phyloP scores from a whole-genome alignment of 2,329 filamentous ascomycete genomes.

The Fusarium torreyae region DNA sequence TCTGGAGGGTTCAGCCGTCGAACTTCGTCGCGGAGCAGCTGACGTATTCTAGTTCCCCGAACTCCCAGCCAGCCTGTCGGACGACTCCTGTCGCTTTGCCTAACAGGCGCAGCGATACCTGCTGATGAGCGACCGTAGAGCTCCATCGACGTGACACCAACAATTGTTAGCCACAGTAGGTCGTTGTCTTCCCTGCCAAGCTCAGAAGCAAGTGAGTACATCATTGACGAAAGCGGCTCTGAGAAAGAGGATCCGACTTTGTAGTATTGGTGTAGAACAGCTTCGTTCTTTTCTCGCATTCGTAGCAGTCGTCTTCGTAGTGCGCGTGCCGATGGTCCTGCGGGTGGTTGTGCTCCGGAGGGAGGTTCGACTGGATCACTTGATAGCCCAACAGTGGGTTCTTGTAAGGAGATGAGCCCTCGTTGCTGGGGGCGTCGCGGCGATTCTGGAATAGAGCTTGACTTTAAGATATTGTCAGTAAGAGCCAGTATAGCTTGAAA shows the following conservation, averaged over 20 bases:
- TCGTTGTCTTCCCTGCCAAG: conserved; percentile 97
- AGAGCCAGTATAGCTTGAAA: background rate
- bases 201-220: conserved; percentile 95
- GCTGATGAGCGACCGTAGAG: conserved; percentile 89
- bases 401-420: conserved; percentile 70
- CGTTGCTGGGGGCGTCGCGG: conserved; percentile 73
- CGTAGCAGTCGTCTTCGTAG: conserved; percentile 81
- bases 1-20: conserved; percentile 90
- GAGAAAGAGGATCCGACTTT: conserved; percentile 90
- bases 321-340: conserved; percentile 77
- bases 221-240: conserved; percentile 93
- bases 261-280: conserved; percentile 85
- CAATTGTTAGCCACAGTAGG: conserved; percentile 92
- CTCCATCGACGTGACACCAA: conserved; percentile 94
- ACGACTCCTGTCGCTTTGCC: conserved; percentile 68
- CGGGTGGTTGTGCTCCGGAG: conserved; percentile 71
- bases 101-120: conserved; percentile 76
- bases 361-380: conserved; percentile 68
- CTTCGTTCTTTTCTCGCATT: conserved; percentile 83
- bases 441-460: conserved; percentile 75
- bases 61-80: conserved; percentile 84
- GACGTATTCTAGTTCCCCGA: conserved; percentile 85
- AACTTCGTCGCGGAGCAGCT: conserved; percentile 92
- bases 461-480: conserved; percentile 60
- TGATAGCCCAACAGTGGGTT: conserved; percentile 62